These are phyloP conservation scores for Cordyceps cicadae DNA, from an alignment of 2,329 filamentous ascomycete genomes.

Conservation along the genomic window DNA sequence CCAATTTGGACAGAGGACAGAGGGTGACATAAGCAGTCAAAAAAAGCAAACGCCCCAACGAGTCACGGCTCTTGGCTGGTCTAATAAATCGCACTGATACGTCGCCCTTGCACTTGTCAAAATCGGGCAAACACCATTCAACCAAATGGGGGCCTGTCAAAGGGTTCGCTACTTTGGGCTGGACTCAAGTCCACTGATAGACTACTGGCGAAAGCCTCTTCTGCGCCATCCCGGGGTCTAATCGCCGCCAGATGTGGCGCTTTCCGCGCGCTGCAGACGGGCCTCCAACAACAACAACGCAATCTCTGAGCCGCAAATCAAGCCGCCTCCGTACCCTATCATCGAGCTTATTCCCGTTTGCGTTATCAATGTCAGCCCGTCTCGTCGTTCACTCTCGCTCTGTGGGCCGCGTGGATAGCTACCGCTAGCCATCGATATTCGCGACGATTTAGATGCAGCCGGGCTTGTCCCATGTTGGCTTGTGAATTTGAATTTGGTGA, in stretches of 20 bases:
- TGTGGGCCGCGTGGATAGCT: not conserved
- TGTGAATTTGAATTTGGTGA: not conserved
- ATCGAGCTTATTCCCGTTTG: not conserved
- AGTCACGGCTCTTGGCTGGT: not conserved
- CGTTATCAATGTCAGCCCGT: not conserved
- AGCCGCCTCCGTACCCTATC: not conserved
- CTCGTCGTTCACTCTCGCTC: not conserved
- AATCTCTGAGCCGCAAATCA: not conserved
- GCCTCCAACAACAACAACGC: not conserved
- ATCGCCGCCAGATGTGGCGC: not conserved
- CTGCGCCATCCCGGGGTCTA: not conserved
- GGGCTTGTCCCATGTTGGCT: not conserved
- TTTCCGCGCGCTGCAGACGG: too few relatives aligned
- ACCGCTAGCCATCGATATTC: not conserved
- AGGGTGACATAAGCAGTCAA: not conserved
- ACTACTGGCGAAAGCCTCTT: not conserved
- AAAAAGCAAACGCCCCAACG: not conserved
- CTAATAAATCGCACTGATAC: not conserved
- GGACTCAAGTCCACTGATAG: not conserved
- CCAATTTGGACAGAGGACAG: not conserved
- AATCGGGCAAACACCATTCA: not conserved
- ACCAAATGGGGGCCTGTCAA: not conserved
- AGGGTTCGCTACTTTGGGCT: not conserved
- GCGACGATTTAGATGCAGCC: not conserved
- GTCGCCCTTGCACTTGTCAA: not conserved